Base-by-base conservation (phyloP, 2,329 filamentous ascomycete species). In the Thermochaetoides dissita region DNA sequence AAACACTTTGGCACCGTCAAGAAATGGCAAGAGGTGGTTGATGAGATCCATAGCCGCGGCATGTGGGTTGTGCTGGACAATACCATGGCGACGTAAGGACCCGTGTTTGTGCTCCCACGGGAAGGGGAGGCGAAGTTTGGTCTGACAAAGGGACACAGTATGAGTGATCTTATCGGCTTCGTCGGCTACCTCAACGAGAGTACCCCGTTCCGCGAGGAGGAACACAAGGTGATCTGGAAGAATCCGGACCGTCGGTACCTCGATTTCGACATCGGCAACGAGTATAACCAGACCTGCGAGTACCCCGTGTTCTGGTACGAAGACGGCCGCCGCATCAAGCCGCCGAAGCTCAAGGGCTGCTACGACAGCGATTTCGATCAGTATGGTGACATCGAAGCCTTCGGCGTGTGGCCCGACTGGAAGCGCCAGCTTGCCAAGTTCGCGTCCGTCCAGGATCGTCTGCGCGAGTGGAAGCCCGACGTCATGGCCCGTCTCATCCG, bases 11-110 rank as follows among this genome's bases (percentile, higher is more conserved):
- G 76, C 11, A 69, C 66, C 39, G 71, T 81, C 41, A 57, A 68
- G 11, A 60, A 65, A 42, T 81, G 75, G 74, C 68, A 74, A 51
- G 57, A 62, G 37, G 67, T 69, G 2, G 71, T 81, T 40, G 60
- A 67, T 7, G 74, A 74, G 38, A 75, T 81, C n/a, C 77, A 81
- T 51, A 57, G 58, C 3, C 65, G 72, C 30, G 71, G 66, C 41
- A 81, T 81, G 75, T 79, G 79, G 59, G 73, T 81, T 34, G 61
- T 81, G 30, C 58, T 81, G 45, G 77, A 81, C 54, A 80, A 80
- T 52, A 81, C 77, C 2, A 68, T 81, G 55, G 68, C 72, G 37
- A 81, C 76, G 63, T 69, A 58, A 63, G 66, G 59, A 37, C 17
- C 17, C 17, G 17, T 24, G 17, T 24, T 24, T 24, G 17, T 24